phyloP scores from a whole-genome alignment of 2,329 filamentous ascomycete genomes.

The Alternaria rosae region DNA sequence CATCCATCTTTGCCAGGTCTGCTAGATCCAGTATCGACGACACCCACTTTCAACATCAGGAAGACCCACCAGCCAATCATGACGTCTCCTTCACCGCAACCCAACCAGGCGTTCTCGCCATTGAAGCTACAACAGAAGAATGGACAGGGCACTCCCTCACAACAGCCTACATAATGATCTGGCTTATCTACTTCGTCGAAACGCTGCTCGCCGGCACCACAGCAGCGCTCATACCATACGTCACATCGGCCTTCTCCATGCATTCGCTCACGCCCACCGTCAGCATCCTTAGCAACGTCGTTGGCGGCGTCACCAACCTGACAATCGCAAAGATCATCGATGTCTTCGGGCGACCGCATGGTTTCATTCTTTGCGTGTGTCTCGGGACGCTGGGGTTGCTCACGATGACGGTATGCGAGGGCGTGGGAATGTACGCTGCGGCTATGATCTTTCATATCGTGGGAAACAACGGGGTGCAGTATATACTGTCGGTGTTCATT shows the following conservation, averaged over 20 bases:
- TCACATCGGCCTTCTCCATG: slow-evolving; percentile 46
- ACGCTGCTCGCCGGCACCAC: slow-evolving; percentile 51
- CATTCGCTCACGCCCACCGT: slow-evolving; percentile 46
- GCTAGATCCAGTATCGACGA: background rate
- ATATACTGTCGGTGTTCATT: slow-evolving; percentile 63
- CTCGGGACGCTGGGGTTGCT: slow-evolving; percentile 55
- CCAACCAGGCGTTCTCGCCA: slow-evolving; percentile 10
- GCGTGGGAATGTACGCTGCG: slow-evolving; percentile 67
- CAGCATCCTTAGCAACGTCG: slow-evolving; percentile 41
- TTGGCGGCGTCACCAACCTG: slow-evolving; percentile 46
- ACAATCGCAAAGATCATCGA: slow-evolving; percentile 51
- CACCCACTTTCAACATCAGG: background rate
- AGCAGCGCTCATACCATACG: slow-evolving; percentile 46
- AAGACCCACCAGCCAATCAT: background rate
- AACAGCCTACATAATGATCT: slow-evolving; percentile 10
- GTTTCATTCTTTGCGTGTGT: slow-evolving; percentile 35
- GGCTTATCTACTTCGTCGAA: slow-evolving; percentile 52
- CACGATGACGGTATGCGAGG: slow-evolving; percentile 69
- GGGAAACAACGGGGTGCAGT: slow-evolving; percentile 62
- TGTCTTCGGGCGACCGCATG: slow-evolving; percentile 49
- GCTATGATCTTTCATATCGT: slow-evolving; percentile 71
- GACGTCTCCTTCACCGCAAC: background rate
- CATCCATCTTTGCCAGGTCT: background rate
- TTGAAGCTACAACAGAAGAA: slow-evolving; percentile 12
- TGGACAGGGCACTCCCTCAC: slow-evolving; percentile 9